Conservation (phyloP, 805 yeast species). For the Teunomyces stri region DNA sequence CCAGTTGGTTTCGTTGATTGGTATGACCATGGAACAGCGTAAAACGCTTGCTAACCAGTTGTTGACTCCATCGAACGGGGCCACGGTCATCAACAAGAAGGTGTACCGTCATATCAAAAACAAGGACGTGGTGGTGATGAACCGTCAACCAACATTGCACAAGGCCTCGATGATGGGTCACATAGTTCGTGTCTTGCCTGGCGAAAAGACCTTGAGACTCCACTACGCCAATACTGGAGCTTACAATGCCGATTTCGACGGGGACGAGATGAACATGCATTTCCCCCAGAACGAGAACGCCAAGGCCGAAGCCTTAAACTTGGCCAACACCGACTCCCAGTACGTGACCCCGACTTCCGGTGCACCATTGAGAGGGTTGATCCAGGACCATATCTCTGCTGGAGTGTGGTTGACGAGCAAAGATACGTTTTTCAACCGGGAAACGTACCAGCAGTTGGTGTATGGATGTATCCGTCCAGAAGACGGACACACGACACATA, state of each 20-base stretch:
- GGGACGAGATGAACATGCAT: constrained; percentile 99
- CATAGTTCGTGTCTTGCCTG: constrained; percentile 92
- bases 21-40: constrained; percentile 91
- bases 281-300: constrained; percentile 98
- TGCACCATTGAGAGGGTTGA: constrained; percentile 95
- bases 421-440: constrained; percentile 88
- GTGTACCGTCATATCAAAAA: constrained; percentile 93
- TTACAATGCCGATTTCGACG: constrained; percentile 97
- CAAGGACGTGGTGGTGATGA: constrained; percentile 95
- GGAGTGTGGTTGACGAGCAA: constrained; percentile 98
- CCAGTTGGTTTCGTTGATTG: constrained; percentile 69
- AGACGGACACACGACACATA: constrained; percentile 86
- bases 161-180: constrained; percentile 99
- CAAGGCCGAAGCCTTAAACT: constrained; percentile 88
- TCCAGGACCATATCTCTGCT: constrained; percentile 98
- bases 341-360: constrained; percentile 98
- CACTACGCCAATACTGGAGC: constrained; percentile 99
- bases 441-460: constrained; percentile 87
- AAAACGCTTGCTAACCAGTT: constrained; percentile 93
- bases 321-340: constrained; percentile 97
- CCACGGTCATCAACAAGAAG: constrained; percentile 78
- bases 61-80: constrained; percentile 73
- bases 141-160: constrained; percentile 98
- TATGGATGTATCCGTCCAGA: constrained; percentile 96
- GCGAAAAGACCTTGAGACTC: constrained; percentile 92